Percentiles rank a stretch among this genome's conserved stretches.
Evolutionary conservation across 306 rosid species (phyloP).

Genomic region (Benincasa hispida): DNA sequence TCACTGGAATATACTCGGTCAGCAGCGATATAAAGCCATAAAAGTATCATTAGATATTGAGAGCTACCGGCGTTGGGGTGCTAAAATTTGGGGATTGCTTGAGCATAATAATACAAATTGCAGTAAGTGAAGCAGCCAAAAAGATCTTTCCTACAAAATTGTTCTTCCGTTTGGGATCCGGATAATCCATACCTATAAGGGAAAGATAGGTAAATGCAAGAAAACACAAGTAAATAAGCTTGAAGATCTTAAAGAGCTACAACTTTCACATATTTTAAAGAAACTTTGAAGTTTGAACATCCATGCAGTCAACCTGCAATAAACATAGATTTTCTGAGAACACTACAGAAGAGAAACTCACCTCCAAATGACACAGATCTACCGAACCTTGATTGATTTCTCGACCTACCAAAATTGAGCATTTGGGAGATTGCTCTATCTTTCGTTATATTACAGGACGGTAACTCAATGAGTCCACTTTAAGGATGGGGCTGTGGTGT

Average conservation of each 20-base stretch:
- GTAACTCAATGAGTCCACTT: not conserved
- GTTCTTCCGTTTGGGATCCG: slow-evolving; percentile 73
- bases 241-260: not conserved
- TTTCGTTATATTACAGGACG: not conserved
- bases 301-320: not conserved
- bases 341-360: slow-evolving; percentile 17
- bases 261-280: not conserved
- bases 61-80: slow-evolving; percentile 58
- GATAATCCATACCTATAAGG: slow-evolving; percentile 67
- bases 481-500: not conserved
- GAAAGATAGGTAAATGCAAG: not conserved
- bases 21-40: not conserved
- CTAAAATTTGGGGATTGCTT: slow-evolving; percentile 69
- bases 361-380: slow-evolving; percentile 84
- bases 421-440: slow-evolving; percentile 26
- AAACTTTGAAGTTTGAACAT: not conserved
- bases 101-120: slow-evolving; percentile 69
- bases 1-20: not conserved
- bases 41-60: not conserved
- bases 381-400: slow-evolving; percentile 53
- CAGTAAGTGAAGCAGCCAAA: slow-evolving; percentile 60
- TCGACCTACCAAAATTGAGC: slow-evolving; percentile 55
- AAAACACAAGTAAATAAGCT: not conserved
- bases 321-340: not conserved
- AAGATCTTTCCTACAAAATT: slow-evolving; percentile 54